Conservation (phyloP, 345 rosid species). For the Eucalyptus regnans region DNA sequence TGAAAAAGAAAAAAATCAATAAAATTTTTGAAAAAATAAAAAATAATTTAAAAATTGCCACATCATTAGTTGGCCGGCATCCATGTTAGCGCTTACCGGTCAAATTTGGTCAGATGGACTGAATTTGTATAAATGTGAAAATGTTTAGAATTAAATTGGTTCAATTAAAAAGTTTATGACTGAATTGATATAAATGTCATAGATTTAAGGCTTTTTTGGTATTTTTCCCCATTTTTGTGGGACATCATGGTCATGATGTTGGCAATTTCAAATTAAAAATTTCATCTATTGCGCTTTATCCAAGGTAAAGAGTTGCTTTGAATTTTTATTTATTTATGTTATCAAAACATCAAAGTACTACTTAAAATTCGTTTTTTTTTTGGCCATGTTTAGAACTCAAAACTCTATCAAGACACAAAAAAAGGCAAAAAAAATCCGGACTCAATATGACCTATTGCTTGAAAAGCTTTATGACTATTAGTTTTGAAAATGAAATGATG, state of each 20-base stretch:
- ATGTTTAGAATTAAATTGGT: too few species aligned
- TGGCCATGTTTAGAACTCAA: neutral
- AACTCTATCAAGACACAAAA: neutral
- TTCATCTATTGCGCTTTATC: neutral
- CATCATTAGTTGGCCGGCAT: rapidly evolving
- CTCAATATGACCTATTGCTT: neutral
- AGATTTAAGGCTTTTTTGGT: too few species aligned
- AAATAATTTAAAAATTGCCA: too few species aligned
- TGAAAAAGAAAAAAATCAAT: too few species aligned
- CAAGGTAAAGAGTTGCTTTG: neutral
- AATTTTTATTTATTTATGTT: too few species aligned
- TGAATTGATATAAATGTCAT: rapidly evolving
- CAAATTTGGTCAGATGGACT: too few species aligned
- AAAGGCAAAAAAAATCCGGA: neutral
- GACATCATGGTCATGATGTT: neutral
- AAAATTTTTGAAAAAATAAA: too few species aligned
- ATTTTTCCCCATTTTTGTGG: too few species aligned
- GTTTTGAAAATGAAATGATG: too few species aligned
- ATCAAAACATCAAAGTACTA: neutral
- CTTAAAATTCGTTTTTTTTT: neutral
- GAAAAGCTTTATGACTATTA: too few species aligned
- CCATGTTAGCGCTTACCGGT: rapidly evolving
- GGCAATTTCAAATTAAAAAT: neutral
- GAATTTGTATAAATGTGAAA: too few species aligned
- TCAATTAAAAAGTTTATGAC: rapidly evolving